phyloP scores from a whole-genome alignment of 306 rosid genomes.

The Luffa aegyptiaca region DNA sequence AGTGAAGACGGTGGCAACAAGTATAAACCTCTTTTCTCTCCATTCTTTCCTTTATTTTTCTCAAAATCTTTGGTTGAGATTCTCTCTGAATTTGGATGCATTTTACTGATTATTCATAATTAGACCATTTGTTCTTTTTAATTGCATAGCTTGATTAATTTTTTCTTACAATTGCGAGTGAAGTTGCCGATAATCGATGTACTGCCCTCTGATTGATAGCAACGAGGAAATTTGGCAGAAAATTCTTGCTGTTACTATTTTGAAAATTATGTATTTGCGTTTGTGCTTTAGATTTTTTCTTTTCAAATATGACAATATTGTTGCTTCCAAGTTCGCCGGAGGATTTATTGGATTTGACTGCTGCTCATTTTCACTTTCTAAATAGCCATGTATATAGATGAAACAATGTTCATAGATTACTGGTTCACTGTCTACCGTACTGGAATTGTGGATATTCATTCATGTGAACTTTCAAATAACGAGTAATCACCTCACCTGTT shows the following conservation, averaged over 20 bases:
- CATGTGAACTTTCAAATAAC: background rate
- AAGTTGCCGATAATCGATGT: background rate
- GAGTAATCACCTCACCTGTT: background rate
- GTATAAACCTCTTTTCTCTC: constrained; percentile 25
- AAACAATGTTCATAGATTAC: background rate
- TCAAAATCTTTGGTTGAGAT: background rate
- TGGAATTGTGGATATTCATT: background rate
- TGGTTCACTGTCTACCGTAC: background rate
- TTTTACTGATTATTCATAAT: background rate
- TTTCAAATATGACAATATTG: background rate
- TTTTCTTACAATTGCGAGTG: background rate
- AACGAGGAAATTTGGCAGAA: background rate
- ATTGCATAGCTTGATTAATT: background rate
- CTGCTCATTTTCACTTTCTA: background rate
- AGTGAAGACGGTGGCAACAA: constrained; percentile 98
- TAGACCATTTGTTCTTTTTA: background rate
- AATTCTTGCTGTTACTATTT: background rate
- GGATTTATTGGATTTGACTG: background rate
- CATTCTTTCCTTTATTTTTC: background rate
- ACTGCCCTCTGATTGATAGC: background rate
- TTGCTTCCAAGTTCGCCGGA: background rate
- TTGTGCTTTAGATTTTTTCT: background rate
- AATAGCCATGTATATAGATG: background rate
- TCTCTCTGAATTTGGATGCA: background rate
- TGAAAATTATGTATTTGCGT: background rate